phyloP scores from a whole-genome alignment of 192 early-diverging fungal species.

The Neocallimastix lanati region DNA sequence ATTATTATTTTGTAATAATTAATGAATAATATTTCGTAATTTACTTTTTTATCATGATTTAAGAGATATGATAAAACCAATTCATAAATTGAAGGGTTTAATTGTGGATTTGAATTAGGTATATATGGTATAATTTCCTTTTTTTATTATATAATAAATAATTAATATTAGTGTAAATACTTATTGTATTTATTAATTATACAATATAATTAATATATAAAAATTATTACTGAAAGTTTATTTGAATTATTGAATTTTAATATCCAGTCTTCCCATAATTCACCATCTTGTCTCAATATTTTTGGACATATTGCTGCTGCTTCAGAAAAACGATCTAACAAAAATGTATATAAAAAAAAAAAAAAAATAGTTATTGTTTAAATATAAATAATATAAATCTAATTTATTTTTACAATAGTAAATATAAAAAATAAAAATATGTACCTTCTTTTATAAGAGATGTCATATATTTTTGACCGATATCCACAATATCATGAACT shows the following conservation, averaged over 20 bases:
- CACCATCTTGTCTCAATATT: conserved; percentile 44
- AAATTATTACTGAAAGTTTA: conserved; percentile 38
- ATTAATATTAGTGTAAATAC: too few species aligned
- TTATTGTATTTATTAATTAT: too few species aligned
- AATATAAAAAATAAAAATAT: background rate
- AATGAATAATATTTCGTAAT: too few species aligned
- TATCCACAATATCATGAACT: conserved; percentile 37
- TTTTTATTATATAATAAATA: background rate
- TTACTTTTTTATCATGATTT: conserved; percentile 40
- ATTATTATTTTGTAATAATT: too few species aligned
- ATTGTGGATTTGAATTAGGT: conserved; percentile 51
- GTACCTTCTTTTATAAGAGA: conserved; percentile 49
- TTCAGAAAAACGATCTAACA: conserved; percentile 12
- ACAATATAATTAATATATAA: too few species aligned
- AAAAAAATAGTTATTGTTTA: too few species aligned
- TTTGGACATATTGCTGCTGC: conserved; percentile 55
- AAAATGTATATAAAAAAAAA: too few species aligned
- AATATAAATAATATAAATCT: too few species aligned
- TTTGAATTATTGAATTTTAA: conserved; percentile 65
- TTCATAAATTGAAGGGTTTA: conserved; percentile 69
- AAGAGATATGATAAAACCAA: conserved; percentile 60
- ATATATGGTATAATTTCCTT: conserved; percentile 54
- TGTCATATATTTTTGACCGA: conserved; percentile 66
- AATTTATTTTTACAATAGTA: conserved; percentile 1
- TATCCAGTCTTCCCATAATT: conserved; percentile 83